These are phyloP conservation scores for Salix exigua DNA, from an alignment of 345 rosid genomes.

Conservation along the genomic window DNA sequence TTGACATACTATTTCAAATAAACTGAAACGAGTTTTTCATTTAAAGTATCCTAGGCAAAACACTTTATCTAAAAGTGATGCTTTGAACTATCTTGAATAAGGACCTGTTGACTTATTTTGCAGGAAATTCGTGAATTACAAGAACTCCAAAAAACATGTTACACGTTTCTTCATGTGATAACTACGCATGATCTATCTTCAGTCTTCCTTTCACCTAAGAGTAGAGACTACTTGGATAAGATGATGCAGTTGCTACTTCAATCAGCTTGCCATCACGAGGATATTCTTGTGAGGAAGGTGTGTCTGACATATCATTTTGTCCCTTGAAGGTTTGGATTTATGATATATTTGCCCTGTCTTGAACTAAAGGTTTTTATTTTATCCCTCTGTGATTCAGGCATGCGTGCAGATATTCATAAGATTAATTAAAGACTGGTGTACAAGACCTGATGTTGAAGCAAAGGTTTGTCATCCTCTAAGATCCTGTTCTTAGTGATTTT, in stretches of 20 bases:
- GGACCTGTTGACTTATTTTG: slow-evolving; percentile 3
- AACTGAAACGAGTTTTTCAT: not conserved
- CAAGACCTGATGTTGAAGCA: slow-evolving; percentile 54
- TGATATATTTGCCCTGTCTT: slow-evolving; percentile 5
- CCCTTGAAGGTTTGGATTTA: not conserved
- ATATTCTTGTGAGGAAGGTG: slow-evolving; percentile 75
- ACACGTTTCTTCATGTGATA: slow-evolving; percentile 85
- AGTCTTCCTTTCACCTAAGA: slow-evolving; percentile 67
- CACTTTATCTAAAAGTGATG: not conserved
- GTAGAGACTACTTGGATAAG: slow-evolving; percentile 46
- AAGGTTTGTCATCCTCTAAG: slow-evolving; percentile 36
- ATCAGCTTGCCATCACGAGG: slow-evolving; percentile 74
- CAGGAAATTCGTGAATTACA: slow-evolving; percentile 85
- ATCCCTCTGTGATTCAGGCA: slow-evolving; percentile 41
- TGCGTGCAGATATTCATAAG: slow-evolving; percentile 87
- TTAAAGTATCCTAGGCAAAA: not conserved
- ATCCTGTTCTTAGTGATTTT: not conserved
- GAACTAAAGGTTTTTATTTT: not conserved
- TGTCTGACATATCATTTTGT: slow-evolving; percentile 10
- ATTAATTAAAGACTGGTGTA: slow-evolving; percentile 90
- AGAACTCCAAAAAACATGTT: slow-evolving; percentile 82
- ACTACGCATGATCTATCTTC: slow-evolving; percentile 77
- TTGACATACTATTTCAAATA: not conserved
- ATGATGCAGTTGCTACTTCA: slow-evolving; percentile 66
- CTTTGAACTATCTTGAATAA: not conserved